Evolutionary conservation across 768 basidiomycete species (phyloP), one percentile per base, ranked within the genome.

Genomic region (Clavaria fumosa): DNA sequence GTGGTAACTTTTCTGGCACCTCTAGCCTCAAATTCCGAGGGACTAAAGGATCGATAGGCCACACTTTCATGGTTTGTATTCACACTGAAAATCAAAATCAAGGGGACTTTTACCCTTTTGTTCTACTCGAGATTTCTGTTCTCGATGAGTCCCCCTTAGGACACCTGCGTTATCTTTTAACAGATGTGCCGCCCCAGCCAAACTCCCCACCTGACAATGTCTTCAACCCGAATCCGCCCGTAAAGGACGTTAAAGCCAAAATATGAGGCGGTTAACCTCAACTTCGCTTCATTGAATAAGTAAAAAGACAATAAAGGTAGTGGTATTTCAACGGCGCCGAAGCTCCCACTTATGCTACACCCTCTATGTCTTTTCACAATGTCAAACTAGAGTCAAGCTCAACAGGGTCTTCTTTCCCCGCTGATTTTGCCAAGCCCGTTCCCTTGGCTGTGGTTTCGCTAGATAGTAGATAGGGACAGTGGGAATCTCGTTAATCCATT

Each of bases 311-410:
- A 76, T 75, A 74, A 71, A 69, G 71, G 72, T 78, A 75, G 75
- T 75, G 73, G 74, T 77, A 77, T 76, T 75, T 78, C 75, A 76
- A 65, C 62, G 67, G 67, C 66, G 67, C 71, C 70, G 67, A 64
- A 73, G 70, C 75, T 75, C 75, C 75, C 75, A 75, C 75, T 72
- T 75, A 76, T 76, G 58, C 74, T 77, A 75, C 75, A 71, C 74
- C 74, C 71, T 66, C 68, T 72, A 75, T 73, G 74, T 75, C 75
- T 75, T 71, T 73, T 75, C 70, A 76, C 75, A 75, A 72, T 77
- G 75, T 72, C 75, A 78, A 72, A 77, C 75, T 76, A 77, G 75
- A 77, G 75, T 77, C 75, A 77, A 75, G 73, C 75, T 75, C 73
- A 75, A 75, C 75, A 76, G 74, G 73, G 72, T 76, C 75, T 75